Conservation (phyloP, 192 early-diverging fungal genomes). For the Oehlia diaphana region DNA sequence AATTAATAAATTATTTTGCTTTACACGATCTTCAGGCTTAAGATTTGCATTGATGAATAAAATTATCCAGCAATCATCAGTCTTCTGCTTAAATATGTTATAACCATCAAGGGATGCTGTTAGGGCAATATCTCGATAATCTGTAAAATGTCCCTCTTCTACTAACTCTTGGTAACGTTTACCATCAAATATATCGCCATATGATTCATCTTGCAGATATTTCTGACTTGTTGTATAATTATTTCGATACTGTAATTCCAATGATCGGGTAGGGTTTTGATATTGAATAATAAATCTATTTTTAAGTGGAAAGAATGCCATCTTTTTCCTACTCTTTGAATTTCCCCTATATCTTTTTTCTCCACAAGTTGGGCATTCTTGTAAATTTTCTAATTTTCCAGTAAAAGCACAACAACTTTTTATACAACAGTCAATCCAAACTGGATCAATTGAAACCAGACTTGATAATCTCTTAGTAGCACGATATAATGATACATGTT, state of each 20-base stretch:
- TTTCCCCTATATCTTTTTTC: background rate
- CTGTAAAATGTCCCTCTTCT: background rate
- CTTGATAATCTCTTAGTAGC: constrained; percentile 2
- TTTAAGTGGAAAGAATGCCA: constrained; percentile 1
- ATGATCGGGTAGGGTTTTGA: background rate
- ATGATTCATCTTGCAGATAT: background rate
- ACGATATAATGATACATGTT: background rate
- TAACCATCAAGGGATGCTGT: background rate
- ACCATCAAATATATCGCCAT: constrained; percentile 1
- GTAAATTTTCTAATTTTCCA: background rate
- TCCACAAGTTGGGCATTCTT: background rate
- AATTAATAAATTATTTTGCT: background rate
- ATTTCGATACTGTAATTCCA: background rate
- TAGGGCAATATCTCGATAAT: background rate
- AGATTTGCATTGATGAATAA: constrained; percentile 6
- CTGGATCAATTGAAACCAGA: background rate
- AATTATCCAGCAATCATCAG: background rate
- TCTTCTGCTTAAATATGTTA: background rate
- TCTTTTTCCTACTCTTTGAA: background rate
- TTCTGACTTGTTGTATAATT: background rate
- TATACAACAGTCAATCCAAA: background rate
- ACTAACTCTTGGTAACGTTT: background rate
- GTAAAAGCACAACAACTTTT: constrained; percentile 3
- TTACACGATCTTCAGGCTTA: background rate
- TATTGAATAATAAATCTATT: constrained; percentile 1